phyloP scores from a whole-genome alignment of 1,284 basidiomycete species.

The Fomitopsis betulina region DNA sequence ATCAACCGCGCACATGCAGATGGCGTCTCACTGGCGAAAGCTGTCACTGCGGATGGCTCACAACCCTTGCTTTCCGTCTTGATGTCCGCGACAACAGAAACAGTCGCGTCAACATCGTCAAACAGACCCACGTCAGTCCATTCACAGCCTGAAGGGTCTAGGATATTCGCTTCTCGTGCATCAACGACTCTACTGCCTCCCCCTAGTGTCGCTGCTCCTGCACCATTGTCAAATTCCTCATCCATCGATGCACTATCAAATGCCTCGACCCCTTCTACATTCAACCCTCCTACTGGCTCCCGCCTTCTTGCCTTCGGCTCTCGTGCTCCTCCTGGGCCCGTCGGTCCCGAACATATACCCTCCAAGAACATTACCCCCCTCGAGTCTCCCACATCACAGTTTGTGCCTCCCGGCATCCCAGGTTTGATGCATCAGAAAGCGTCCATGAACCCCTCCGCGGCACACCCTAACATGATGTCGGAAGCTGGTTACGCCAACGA shows the following conservation, averaged over 20 bases:
- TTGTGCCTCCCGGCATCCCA: slow-evolving; percentile 14
- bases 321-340: slow-evolving; percentile 32
- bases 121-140: slow-evolving; percentile 20
- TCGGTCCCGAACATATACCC: slow-evolving; percentile 10
- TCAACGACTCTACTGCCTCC: slow-evolving; percentile 29
- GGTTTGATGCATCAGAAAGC: slow-evolving; percentile 9
- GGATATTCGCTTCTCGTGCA: slow-evolving; percentile 32
- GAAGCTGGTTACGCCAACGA: slow-evolving; percentile 20
- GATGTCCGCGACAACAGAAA: slow-evolving; percentile 3
- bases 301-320: slow-evolving; percentile 65
- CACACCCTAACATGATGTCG: slow-evolving; percentile 8
- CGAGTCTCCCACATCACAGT: slow-evolving; percentile 6
- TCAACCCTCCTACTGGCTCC: slow-evolving; percentile 66
- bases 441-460: slow-evolving; percentile 2
- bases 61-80: slow-evolving; percentile 7
- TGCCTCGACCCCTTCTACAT: slow-evolving; percentile 27
- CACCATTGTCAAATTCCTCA: slow-evolving; percentile 11
- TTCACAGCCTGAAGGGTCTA: slow-evolving; percentile 21
- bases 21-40: neutral
- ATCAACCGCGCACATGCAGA: neutral
- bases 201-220: slow-evolving; percentile 15
- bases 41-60: neutral
- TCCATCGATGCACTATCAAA: slow-evolving; percentile 15
- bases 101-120: slow-evolving; percentile 6
- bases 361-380: slow-evolving; percentile 5